A percentile compares a stretch with the other conserved stretches of the same genome.
Conservation (phyloP, 345 rosid genomes). For the Eucalyptus polyanthemos region DNA sequence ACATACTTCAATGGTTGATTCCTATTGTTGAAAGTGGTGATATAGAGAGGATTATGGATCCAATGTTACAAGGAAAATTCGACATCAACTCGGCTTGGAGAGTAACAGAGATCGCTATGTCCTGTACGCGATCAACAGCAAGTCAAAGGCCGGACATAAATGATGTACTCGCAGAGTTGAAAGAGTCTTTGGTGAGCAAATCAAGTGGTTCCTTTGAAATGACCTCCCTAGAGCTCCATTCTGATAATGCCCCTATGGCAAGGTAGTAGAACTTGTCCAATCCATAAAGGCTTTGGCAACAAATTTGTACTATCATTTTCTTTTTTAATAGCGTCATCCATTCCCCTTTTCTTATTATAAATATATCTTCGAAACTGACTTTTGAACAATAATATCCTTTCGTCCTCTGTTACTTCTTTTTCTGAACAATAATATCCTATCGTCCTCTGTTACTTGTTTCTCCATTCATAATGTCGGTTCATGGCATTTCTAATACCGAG, state of each 20-base stretch:
- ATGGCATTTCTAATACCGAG: background rate
- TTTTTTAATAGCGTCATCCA: background rate
- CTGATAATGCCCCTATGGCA: background rate
- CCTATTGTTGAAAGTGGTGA: slow-evolving; percentile 21
- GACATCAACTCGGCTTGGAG: slow-evolving; percentile 27
- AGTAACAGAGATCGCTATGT: slow-evolving; percentile 21
- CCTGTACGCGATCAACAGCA: slow-evolving; percentile 11
- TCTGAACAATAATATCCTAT: too few species aligned
- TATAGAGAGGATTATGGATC: slow-evolving; percentile 23
- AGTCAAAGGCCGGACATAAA: slow-evolving; percentile 25
- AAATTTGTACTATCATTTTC: background rate
- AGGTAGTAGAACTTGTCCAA: background rate
- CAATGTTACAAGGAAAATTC: slow-evolving; percentile 11
- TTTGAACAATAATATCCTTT: background rate
- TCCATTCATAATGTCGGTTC: background rate
- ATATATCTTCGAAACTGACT: background rate
- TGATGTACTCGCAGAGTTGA: slow-evolving; percentile 16
- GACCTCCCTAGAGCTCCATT: too few species aligned
- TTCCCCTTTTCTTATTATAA: background rate
- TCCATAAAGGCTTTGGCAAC: background rate
- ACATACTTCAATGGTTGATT: slow-evolving; percentile 25
- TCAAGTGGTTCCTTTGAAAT: background rate
- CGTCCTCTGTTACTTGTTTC: background rate
- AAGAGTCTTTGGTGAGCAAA: slow-evolving; percentile 4
- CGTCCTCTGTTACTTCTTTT: background rate